Conservation (phyloP, 2,329 filamentous ascomycete genomes). For the Cadophora gregata region DNA sequence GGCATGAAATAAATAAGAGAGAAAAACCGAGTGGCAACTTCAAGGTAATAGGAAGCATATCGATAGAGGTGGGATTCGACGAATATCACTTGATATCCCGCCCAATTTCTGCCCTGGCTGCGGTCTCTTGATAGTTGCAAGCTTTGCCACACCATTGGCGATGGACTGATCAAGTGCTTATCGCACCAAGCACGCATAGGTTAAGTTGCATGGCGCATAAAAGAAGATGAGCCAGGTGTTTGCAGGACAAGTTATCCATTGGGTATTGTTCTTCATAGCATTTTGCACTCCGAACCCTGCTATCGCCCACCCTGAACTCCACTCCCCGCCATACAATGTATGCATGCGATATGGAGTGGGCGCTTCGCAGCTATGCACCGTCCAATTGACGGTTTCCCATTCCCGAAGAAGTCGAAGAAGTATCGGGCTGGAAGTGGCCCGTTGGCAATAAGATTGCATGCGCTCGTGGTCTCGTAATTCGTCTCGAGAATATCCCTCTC, state of each 20-base stretch:
- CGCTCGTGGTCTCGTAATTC: slow-evolving; percentile 6
- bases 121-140: background rate
- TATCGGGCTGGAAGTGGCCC: background rate
- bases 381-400: background rate
- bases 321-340: slow-evolving; percentile 6
- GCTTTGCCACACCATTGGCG: background rate
- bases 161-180: too few species aligned
- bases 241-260: slow-evolving; percentile 5
- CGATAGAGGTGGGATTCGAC: background rate
- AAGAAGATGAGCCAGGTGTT: background rate
- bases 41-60: too few species aligned
- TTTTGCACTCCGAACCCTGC: slow-evolving; percentile 15
- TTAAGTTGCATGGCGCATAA: background rate
- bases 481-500: background rate
- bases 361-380: background rate
- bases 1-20: too few species aligned
- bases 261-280: slow-evolving; percentile 24
- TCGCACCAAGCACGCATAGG: too few species aligned
- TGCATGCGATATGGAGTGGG: background rate
- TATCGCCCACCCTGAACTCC: slow-evolving; percentile 4
- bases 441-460: background rate
- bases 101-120: background rate
- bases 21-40: too few species aligned
- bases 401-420: background rate
- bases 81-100: background rate